Evolutionary conservation across 2,329 filamentous ascomycete species (phyloP), one percentile per base, ranked within the genome.

Genomic region (Neofusicoccum ribis): DNA sequence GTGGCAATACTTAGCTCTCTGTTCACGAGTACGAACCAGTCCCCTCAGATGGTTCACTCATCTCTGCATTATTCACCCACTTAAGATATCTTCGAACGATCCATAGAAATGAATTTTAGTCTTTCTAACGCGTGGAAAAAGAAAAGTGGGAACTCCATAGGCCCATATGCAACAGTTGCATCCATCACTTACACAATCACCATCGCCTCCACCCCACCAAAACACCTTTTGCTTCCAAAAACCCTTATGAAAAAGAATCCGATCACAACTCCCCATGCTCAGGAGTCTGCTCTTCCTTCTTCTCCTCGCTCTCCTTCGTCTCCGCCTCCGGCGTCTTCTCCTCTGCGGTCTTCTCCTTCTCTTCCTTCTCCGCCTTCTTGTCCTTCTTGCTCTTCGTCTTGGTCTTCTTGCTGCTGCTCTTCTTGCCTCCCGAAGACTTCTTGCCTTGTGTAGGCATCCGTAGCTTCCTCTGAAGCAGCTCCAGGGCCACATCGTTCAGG

Each of bases 391-490:
- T 44, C 67, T 77, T 76, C 63, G 68, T 72, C n/a, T 68, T 50
- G 64, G 72, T 70, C 51, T 76, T 80, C 34, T 79, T 73, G 68
- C 80, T 78, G 64, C 79, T 76, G 77, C 34, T 41, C 59, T 39
- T 51, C 56, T 59, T 60, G 15, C 43, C 14, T 1, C 52, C 63
- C n/a, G 23, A 23, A 9, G 27, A n/a, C 46, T 14, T 23, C 52
- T 61, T 60, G 46, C 46, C 39, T 69, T 77, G 78, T 69, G 77
- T 79, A 1, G 54, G 54, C 54, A 59, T 59, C 70, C 84, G 84
- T 71, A 90, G 86, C 64, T 86, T 86, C 81, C 88, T 90, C 81
- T 89, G 86, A 63, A 92, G 84, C 56, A 93, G 83, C 27, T 92
- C 87, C 75, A 89, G 85, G 70, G 87, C 86, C 4, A 84, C 86